These are phyloP conservation scores for Plasmodium inui DNA, from an alignment of 169 alveolate genomes.

Conservation along the genomic window DNA sequence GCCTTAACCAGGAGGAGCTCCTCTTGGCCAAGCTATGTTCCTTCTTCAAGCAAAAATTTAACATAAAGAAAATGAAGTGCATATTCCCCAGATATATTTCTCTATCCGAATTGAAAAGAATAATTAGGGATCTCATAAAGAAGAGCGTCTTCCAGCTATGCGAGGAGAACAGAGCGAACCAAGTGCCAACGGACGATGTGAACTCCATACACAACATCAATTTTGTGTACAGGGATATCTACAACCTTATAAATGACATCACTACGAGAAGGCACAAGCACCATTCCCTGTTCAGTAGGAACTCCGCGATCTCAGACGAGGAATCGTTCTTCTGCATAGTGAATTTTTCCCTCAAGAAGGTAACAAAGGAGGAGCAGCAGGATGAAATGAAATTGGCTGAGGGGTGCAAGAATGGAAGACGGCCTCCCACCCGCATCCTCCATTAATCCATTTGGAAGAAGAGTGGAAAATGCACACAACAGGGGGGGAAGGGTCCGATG, in stretches of 20 bases:
- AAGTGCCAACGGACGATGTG: neutral
- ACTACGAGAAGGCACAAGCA: neutral
- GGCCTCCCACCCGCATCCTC: neutral
- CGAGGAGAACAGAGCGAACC: conserved; percentile 1
- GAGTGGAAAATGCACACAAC: neutral
- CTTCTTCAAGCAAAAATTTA: conserved; percentile 77
- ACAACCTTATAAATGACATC: conserved; percentile 22
- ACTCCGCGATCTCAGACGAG: conserved; percentile 25
- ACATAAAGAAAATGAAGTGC: conserved; percentile 77
- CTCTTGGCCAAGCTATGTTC: conserved; percentile 80
- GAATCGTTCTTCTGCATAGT: conserved; percentile 17
- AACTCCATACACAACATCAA: conserved; percentile 68
- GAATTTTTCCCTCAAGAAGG: conserved; percentile 57
- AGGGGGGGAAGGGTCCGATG: neutral
- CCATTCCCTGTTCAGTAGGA: conserved; percentile 1
- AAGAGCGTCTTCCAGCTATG: conserved; percentile 77
- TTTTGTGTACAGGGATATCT: conserved; percentile 34
- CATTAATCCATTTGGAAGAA: no score
- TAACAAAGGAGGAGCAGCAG: neutral
- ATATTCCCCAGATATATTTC: conserved; percentile 79
- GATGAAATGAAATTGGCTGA: neutral
- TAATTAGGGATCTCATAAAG: conserved; percentile 59
- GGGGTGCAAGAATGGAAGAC: neutral
- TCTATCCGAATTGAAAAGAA: conserved; percentile 68
- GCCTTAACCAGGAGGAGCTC: conserved; percentile 79